Evolutionary conservation across 345 rosid species (phyloP), one percentile per base, ranked within the genome.

Genomic region (Abelmoschus esculentus): DNA sequence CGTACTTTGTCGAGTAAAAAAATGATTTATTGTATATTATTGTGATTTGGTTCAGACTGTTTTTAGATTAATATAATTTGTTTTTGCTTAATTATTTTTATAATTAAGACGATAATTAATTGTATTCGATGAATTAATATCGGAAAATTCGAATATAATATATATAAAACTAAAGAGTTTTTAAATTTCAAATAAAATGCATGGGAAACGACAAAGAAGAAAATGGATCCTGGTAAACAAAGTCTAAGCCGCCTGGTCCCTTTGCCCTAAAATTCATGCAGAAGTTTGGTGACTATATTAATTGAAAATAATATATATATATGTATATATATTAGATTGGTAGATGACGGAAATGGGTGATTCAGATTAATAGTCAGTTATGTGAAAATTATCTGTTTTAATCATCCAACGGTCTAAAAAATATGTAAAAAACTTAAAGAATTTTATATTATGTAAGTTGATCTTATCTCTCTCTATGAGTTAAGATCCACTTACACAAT

Each of bases 211-310:
- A 66, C 57, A 66, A 66, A 66, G 26, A 7, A 49, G 42, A 49
- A 7, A 8, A 11, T 49, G 8, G 15, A 49, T 28, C 44, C 34
- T 1, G 18, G 70, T 22, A 28, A 66, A 47, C 4, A 49, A 15
- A 66, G 70, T 66, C 44, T 49, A 54, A 65, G 44, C 70, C 55
- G 69, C 36, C 69, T 14, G 36, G 69, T 14, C 69, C 36, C 69
- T 15, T 26, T 1, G 22, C 69, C 6, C 7, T 22, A 47, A 28
- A 13, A 26, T 65, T 32, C 17, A 26, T 13, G 55, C 12, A 65
- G 17, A 65, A 65, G 69, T 26, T 5, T 5, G 55, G 69, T 28
- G 26, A 28, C 28, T 19, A 18, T 54, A 38, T 38, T 38, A 7
- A 38, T 38, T 38, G 42, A 38, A 38, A 38, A 38, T 38, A 2